Conservation (phyloP, 345 rosid species). For the Combretum micranthum region DNA sequence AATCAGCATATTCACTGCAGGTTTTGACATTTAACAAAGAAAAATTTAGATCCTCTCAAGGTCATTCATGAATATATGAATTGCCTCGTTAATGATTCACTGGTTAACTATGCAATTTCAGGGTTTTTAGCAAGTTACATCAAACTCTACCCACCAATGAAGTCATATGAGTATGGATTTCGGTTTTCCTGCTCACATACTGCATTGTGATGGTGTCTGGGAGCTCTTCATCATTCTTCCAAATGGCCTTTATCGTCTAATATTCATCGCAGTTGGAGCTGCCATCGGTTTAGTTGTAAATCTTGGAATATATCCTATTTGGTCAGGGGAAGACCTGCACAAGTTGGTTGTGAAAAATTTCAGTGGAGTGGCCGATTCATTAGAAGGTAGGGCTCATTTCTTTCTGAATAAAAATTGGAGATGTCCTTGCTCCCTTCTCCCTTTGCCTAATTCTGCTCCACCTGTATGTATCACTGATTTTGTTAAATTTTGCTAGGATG, state of each 20-base stretch:
- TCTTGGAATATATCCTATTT: slow-evolving; percentile 58
- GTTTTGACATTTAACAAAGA: slow-evolving; percentile 16
- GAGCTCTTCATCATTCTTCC: slow-evolving; percentile 36
- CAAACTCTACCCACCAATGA: slow-evolving; percentile 69
- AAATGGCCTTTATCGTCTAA: slow-evolving; percentile 45
- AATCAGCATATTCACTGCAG: slow-evolving; percentile 69
- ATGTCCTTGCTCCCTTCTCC: too few relatives aligned
- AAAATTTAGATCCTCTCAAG: too few relatives aligned
- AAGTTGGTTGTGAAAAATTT: slow-evolving; percentile 71
- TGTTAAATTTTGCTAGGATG: slow-evolving; percentile 37
- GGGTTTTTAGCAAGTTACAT: slow-evolving; percentile 62
- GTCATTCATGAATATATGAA: not conserved
- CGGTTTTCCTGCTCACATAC: slow-evolving; percentile 82
- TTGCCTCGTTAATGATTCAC: slow-evolving; percentile 3
- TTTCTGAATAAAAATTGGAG: too few relatives aligned
- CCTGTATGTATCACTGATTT: not conserved
- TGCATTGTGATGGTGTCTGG: slow-evolving; percentile 85
- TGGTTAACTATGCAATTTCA: slow-evolving; percentile 7
- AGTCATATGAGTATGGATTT: slow-evolving; percentile 72
- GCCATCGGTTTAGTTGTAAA: slow-evolving; percentile 51
- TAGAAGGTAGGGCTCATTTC: slow-evolving; percentile 51
- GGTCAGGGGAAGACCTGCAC: slow-evolving; percentile 92
- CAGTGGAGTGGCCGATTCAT: slow-evolving; percentile 63
- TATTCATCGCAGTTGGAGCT: slow-evolving; percentile 67
- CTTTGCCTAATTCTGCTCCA: not conserved